Base-by-base conservation (phyloP, 805 yeast species). In the Pichia phayaonensis region DNA sequence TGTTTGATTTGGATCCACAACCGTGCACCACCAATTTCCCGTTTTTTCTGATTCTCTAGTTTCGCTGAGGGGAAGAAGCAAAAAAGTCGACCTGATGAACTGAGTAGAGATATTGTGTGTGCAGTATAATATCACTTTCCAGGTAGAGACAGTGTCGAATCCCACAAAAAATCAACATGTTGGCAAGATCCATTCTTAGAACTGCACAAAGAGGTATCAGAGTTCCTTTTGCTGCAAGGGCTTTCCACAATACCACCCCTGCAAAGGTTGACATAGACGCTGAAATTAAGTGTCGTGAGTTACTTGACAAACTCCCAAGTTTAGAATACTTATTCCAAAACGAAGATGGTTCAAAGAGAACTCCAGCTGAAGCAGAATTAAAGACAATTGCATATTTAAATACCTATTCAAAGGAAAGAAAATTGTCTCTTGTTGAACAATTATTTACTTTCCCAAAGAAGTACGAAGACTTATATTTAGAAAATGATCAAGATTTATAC, bases 331-430 rank as follows among this genome's bases (percentile, higher is more conserved):
- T 85, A 56, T 87, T 81, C 66, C 79, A 83, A 62, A 83, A 84
- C 65, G 76, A 84, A 46, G 92, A 87, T 63, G 95, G 95, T 8
- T 70, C 88, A 12, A 77, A 83, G 48, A 75, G 90, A 56, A 77
- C 73, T 22, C 92, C 90, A 45, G 66, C 75, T 27, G 95, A 87
- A 60, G 68, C 70, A 40, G 94, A 87, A 69, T 74, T 86, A 61
- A 80, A 84, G 66, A 78, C 79, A 44, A 79, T 86, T 50, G 89
- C 92, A 21, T 84, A 79, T 58, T 74, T 87, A 60, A 85, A 83
- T 57, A 72, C 77, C 49, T 72, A 85, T 59, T 76, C 80, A 50
- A 72, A 75, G 53, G 68, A 75, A 50, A 71, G 87, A 63, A 74
- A 82, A 55, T 75, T 84, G 53, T 71, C 81, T 10, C 51, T 72